Conservation (phyloP, 495 filamentous ascomycete genomes). For the Aspergillus ellipticus region DNA sequence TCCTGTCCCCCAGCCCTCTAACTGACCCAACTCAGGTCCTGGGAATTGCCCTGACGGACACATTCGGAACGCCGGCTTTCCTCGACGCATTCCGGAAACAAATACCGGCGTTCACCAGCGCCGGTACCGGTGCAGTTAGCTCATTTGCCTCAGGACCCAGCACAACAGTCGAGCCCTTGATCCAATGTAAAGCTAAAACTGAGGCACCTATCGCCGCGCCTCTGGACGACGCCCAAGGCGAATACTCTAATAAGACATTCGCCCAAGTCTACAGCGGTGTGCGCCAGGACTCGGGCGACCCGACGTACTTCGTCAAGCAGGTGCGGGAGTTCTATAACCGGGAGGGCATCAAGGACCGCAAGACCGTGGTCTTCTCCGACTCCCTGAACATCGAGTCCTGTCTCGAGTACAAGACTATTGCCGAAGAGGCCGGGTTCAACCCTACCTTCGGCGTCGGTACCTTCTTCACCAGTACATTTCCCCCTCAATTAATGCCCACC, state of each 20-base stretch:
- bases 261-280: slow-evolving; percentile 84
- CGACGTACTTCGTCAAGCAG: slow-evolving; percentile 71
- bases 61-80: slow-evolving; percentile 91
- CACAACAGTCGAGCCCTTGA: slow-evolving; percentile 21
- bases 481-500: background rate
- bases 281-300: slow-evolving; percentile 93
- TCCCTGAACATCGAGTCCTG: slow-evolving; percentile 88
- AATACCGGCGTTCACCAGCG: slow-evolving; percentile 38
- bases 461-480: slow-evolving; percentile 73
- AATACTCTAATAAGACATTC: slow-evolving; percentile 52
- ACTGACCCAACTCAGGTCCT: slow-evolving; percentile 54
- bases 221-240: slow-evolving; percentile 6
- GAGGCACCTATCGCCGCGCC: slow-evolving; percentile 29
- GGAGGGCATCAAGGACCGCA: slow-evolving; percentile 71
- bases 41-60: slow-evolving; percentile 93
- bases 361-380: slow-evolving; percentile 96
- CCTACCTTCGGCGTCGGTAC: slow-evolving; percentile 92
- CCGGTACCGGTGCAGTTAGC: slow-evolving; percentile 27
- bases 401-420: slow-evolving; percentile 77
- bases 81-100: slow-evolving; percentile 75
- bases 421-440: slow-evolving; percentile 75
- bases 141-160: slow-evolving; percentile 29
- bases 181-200: slow-evolving; percentile 26
- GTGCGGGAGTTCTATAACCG: slow-evolving; percentile 85
- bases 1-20: background rate